phyloP scores from a whole-genome alignment of 371 early-diverging fungal species.

The Mortierella sp. region DNA sequence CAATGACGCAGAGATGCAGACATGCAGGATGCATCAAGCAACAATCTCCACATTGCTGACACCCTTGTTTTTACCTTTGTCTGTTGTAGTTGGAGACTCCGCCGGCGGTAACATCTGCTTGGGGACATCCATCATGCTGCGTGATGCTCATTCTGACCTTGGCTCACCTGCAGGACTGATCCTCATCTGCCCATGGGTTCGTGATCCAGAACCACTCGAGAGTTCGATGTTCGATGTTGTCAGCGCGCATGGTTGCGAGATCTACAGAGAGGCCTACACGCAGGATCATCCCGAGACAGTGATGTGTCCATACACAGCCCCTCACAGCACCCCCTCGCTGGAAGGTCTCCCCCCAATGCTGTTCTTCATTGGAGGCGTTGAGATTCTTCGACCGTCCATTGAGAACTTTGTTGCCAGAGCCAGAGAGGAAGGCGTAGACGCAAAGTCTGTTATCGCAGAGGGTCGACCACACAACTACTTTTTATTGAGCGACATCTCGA shows the following conservation, averaged over 20 bases:
- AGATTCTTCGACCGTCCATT: constrained; percentile 40
- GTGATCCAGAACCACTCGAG: constrained; percentile 15
- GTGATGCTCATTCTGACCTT: constrained; percentile 22
- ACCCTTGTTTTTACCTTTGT: not conserved
- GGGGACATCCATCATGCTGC: constrained; percentile 25
- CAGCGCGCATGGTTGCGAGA: constrained; percentile 21
- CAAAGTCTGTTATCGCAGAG: constrained; percentile 14
- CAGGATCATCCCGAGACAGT: constrained; percentile 9
- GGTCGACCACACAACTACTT: constrained; percentile 40
- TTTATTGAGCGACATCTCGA: constrained; percentile 29
- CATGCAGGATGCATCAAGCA: not conserved
- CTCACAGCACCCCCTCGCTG: constrained; percentile 17
- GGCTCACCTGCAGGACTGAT: constrained; percentile 28
- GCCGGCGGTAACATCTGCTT: constrained; percentile 45
- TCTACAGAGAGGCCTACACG: constrained; percentile 34
- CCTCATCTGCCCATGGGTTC: constrained; percentile 43
- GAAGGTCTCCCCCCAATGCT: constrained; percentile 33
- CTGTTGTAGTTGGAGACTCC: constrained; percentile 38
- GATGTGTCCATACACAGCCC: constrained; percentile 22
- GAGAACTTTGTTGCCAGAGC: constrained; percentile 40
- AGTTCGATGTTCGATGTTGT: constrained; percentile 35
- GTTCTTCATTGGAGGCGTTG: constrained; percentile 38
- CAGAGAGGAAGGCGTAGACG: constrained; percentile 20
- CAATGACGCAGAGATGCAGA: not conserved
- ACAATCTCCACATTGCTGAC: not conserved